Percentiles rank a stretch among this genome's conserved stretches.
Evolutionary conservation across 352 stramenopile species (phyloP).

Genomic region (Phytopythium helicoides): DNA sequence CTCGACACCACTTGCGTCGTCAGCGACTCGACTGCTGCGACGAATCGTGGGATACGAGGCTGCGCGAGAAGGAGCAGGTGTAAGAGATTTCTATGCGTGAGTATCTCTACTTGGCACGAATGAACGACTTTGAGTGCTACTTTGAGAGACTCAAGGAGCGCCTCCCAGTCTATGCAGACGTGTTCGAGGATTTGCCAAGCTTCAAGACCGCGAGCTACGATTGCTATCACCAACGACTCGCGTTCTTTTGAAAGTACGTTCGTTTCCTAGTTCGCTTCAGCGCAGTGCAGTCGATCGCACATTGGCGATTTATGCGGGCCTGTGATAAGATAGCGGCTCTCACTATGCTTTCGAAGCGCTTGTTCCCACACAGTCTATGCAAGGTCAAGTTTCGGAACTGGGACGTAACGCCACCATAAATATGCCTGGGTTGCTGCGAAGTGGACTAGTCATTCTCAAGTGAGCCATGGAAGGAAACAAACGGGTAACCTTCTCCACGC

Average conservation of each 20-base stretch:
- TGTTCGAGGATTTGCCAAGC: slow-evolving; percentile 6
- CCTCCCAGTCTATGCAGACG: slow-evolving; percentile 2
- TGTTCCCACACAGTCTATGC: slow-evolving; percentile 7
- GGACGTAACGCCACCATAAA: too few species aligned
- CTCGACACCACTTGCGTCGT: neutral
- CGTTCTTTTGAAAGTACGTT: slow-evolving; percentile 5
- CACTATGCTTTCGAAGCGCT: neutral
- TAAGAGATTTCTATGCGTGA: neutral
- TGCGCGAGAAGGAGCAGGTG: neutral
- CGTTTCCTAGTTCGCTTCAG: slow-evolving; percentile 2
- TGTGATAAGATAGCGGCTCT: neutral
- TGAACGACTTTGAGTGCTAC: neutral
- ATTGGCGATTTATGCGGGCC: neutral
- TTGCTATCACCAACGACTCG: neutral
- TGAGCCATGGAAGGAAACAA: too few species aligned
- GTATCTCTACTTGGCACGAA: slow-evolving; percentile 3
- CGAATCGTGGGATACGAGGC: too few species aligned
- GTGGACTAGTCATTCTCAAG: too few species aligned
- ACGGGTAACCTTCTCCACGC: too few species aligned
- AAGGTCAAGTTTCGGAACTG: too few species aligned
- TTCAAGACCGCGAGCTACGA: slow-evolving; percentile 9
- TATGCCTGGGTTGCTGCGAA: too few species aligned
- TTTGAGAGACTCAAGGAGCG: slow-evolving; percentile 7
- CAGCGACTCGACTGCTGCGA: too few species aligned
- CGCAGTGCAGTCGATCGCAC: neutral